These are phyloP conservation scores for Hymenoscyphus fraxineus DNA, from an alignment of 2,329 filamentous ascomycete genomes.

Conservation along the genomic window DNA sequence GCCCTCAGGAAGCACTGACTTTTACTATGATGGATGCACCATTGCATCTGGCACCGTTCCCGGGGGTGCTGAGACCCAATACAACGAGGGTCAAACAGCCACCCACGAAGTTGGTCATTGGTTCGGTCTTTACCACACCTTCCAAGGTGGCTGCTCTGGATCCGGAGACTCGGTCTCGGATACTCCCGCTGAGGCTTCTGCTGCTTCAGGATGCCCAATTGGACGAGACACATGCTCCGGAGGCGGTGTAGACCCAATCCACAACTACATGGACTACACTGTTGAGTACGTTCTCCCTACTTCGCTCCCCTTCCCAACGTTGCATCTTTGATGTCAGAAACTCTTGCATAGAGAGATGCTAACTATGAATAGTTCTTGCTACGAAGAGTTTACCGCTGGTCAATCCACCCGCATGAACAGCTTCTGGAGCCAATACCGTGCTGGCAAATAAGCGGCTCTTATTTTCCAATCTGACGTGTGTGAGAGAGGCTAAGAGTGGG, in stretches of 20 bases:
- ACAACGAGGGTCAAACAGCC: constrained; percentile 39
- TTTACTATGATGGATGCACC: constrained; percentile 39
- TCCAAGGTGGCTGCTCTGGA: constrained; percentile 41
- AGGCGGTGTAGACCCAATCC: constrained; percentile 31
- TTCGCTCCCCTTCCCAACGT: neutral
- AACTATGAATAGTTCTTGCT: constrained; percentile 34
- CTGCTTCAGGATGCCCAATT: constrained; percentile 37
- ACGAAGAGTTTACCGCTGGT: constrained; percentile 39
- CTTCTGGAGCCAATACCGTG: constrained; percentile 18
- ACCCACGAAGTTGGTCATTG: constrained; percentile 48
- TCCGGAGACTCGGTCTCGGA: constrained; percentile 40
- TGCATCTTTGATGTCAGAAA: neutral
- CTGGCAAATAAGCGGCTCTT: constrained; percentile 3
- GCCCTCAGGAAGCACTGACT: constrained; percentile 21
- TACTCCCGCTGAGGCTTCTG: constrained; percentile 38
- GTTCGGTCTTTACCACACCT: constrained; percentile 47
- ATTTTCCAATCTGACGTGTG: neutral
- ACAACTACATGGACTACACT: constrained; percentile 38
- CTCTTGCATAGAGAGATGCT: neutral
- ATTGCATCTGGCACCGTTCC: constrained; percentile 39
- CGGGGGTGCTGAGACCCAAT: constrained; percentile 35
- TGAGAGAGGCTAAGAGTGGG: neutral
- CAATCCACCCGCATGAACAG: constrained; percentile 18
- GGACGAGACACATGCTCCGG: constrained; percentile 37
- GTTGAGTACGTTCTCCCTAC: constrained; percentile 32